These are phyloP conservation scores for Boletellus deceptivus DNA, from an alignment of 1,284 basidiomycete species.

Conservation along the genomic window DNA sequence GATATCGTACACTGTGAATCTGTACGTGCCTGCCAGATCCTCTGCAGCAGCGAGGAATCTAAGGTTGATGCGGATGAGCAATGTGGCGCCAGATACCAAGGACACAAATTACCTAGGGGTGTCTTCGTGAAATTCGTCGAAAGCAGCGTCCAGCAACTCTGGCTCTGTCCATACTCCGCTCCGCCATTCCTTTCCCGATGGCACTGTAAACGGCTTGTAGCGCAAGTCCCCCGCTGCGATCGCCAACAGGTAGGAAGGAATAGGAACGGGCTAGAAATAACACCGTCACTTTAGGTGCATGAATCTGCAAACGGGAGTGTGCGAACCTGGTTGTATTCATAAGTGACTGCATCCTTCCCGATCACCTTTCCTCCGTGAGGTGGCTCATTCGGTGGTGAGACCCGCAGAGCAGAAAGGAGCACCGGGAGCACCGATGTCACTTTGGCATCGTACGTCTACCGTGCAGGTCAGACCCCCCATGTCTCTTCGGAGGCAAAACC, in stretches of 20 bases:
- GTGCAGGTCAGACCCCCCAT: conserved; percentile 2
- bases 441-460: conserved; percentile 72
- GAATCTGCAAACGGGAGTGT: background rate
- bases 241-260: conserved; percentile 86
- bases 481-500: conserved; percentile 16
- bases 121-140: conserved; percentile 87
- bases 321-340: conserved; percentile 68
- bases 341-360: conserved; percentile 66
- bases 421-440: conserved; percentile 80
- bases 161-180: conserved; percentile 92
- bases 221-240: conserved; percentile 82
- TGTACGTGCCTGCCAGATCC: conserved; percentile 71
- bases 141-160: conserved; percentile 72
- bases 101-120: conserved; percentile 58
- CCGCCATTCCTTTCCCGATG: conserved; percentile 67
- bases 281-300: background rate
- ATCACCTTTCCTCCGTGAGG: conserved; percentile 68
- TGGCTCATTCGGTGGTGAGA: conserved; percentile 70
- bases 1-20: conserved; percentile 89
- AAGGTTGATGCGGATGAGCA: background rate
- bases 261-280: conserved; percentile 63
- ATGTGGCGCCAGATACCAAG: background rate
- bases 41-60: conserved; percentile 82
- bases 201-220: conserved; percentile 64
- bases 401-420: conserved; percentile 80